Conservation (phyloP, 768 basidiomycete species). For the Leccinum disarticulatum region DNA sequence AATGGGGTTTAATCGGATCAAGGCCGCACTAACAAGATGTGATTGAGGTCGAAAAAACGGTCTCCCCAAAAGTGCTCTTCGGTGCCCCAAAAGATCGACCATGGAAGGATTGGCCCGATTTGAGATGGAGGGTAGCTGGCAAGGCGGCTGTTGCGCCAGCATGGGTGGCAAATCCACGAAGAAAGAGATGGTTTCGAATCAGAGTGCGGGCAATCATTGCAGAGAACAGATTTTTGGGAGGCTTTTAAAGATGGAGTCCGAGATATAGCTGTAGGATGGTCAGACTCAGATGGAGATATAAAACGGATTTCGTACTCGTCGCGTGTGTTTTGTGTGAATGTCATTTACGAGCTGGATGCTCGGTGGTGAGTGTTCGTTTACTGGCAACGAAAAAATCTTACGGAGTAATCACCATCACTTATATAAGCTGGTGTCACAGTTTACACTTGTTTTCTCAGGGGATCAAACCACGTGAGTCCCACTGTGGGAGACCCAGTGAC, state of each 20-base stretch:
- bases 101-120: constrained; percentile 89
- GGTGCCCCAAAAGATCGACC: constrained; percentile 90
- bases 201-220: constrained; percentile 61
- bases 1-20: constrained; percentile 8
- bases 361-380: not conserved
- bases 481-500: not conserved
- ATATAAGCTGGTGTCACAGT: constrained; percentile 10
- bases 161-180: constrained; percentile 69
- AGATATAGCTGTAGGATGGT: constrained; percentile 66
- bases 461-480: not conserved
- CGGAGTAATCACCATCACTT: constrained; percentile 5
- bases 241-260: constrained; percentile 49
- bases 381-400: constrained; percentile 1
- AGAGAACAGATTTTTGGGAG: constrained; percentile 27
- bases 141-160: constrained; percentile 44
- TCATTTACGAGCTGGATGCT: constrained; percentile 55
- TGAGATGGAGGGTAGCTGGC: constrained; percentile 89
- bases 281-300: constrained; percentile 14
- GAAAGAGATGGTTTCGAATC: constrained; percentile 47
- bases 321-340: constrained; percentile 82
- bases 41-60: constrained; percentile 98
- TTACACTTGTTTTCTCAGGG: constrained; percentile 18
- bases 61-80: constrained; percentile 89
- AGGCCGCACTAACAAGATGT: constrained; percentile 76
- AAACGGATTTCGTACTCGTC: constrained; percentile 65